Conservation (phyloP, 495 filamentous ascomycete genomes). For the Wilcoxina mikolae region DNA sequence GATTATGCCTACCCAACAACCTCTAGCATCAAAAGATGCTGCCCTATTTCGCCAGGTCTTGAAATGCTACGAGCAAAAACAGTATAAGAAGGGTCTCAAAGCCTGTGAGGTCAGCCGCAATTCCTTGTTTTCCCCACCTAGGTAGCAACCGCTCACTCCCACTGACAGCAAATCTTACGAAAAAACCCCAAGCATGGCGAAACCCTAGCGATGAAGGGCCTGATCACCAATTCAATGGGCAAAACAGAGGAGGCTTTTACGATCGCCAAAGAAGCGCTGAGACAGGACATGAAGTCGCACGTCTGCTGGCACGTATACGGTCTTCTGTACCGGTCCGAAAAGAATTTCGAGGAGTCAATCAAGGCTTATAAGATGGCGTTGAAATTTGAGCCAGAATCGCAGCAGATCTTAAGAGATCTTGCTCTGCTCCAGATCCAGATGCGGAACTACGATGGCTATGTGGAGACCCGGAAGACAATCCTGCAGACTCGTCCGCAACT, state of each 20-base stretch:
- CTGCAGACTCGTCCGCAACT: slow-evolving; percentile 62
- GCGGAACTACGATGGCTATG: slow-evolving; percentile 86
- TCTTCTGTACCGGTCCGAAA: slow-evolving; percentile 76
- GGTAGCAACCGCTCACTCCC: background rate
- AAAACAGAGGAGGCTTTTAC: slow-evolving; percentile 86
- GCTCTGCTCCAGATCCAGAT: slow-evolving; percentile 90
- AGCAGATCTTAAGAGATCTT: slow-evolving; percentile 86
- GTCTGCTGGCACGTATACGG: slow-evolving; percentile 99
- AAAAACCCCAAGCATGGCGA: slow-evolving; percentile 95
- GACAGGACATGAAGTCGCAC: slow-evolving; percentile 94
- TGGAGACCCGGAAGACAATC: slow-evolving; percentile 72
- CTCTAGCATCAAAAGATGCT: slow-evolving; percentile 74
- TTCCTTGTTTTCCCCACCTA: background rate
- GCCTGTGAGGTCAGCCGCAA: slow-evolving; percentile 15
- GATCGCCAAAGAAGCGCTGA: slow-evolving; percentile 78
- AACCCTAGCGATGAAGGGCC: slow-evolving; percentile 95
- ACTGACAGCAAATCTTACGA: slow-evolving; percentile 70
- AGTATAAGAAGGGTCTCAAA: slow-evolving; percentile 76
- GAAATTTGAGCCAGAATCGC: slow-evolving; percentile 77
- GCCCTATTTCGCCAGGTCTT: slow-evolving; percentile 88
- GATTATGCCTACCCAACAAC: slow-evolving; percentile 53
- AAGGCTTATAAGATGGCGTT: slow-evolving; percentile 96
- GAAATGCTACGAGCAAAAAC: slow-evolving; percentile 91
- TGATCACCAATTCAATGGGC: slow-evolving; percentile 84
- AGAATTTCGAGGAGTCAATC: slow-evolving; percentile 97